Conservation (phyloP, 176 grass and related monocot genomes). For the Cymbopogon citratus region DNA sequence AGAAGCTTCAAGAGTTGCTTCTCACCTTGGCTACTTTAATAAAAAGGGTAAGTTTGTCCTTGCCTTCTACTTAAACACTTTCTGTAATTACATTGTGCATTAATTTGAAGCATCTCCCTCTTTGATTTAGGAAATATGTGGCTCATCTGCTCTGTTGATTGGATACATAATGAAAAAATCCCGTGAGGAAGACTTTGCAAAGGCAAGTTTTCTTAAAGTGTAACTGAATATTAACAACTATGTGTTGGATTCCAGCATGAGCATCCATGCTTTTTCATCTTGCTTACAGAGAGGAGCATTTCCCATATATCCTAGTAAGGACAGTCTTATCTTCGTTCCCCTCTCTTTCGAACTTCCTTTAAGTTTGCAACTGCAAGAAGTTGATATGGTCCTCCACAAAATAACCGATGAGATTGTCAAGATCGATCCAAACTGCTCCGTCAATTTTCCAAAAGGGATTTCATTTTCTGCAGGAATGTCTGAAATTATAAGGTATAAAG, state of each 20-base stretch:
- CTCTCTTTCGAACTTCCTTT: constrained; percentile 75
- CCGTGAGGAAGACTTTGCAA: constrained; percentile 88
- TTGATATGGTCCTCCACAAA: constrained; percentile 92
- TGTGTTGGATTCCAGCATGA: constrained; percentile 1
- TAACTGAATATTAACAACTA: constrained; percentile 18
- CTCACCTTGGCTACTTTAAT: constrained; percentile 60
- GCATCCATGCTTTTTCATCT: constrained; percentile 17
- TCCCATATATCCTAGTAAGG: constrained; percentile 60
- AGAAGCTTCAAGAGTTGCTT: constrained; percentile 60
- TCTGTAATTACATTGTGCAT: background rate
- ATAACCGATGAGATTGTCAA: constrained; percentile 86
- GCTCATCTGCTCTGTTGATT: constrained; percentile 50
- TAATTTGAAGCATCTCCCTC: constrained; percentile 5
- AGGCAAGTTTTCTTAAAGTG: constrained; percentile 48
- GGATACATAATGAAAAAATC: constrained; percentile 95
- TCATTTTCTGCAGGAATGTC: constrained; percentile 74
- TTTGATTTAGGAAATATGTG: constrained; percentile 46
- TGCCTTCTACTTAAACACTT: background rate
- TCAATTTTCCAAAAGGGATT: constrained; percentile 65
- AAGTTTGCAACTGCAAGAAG: constrained; percentile 64
- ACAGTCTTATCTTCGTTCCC: constrained; percentile 67
- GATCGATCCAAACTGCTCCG: constrained; percentile 57
- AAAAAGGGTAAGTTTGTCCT: constrained; percentile 53
- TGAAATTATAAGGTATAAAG: constrained; percentile 78
- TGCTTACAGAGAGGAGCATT: constrained; percentile 86